Evolutionary conservation across 192 early-diverging fungal species (phyloP), one percentile per base, ranked within the genome.

Genomic region (Coemansia sp.): DNA sequence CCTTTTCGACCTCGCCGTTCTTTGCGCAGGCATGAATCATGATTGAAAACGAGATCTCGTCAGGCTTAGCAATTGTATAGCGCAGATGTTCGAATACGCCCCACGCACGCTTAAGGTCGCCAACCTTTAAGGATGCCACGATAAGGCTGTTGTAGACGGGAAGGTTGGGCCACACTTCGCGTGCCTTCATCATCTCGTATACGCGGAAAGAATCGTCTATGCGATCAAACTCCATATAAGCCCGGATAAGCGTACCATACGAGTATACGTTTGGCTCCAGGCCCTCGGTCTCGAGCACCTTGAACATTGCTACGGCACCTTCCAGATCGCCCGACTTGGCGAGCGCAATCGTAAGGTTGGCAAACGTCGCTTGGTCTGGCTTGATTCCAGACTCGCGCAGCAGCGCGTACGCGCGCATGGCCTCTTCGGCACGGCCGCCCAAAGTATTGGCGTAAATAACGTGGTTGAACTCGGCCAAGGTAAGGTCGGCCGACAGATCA

Each of bases 21-120:
- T 90, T 88, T 7, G 94, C 89, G 68, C 95, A 97, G 2, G 95
- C 93, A 66, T 92, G 88, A 40, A 99, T 93, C 95, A 99, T 97
- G 29, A 95, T 76, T 19, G 87, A 89, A 67, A 93, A 99, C 6
- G 88, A 86, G 0, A 89, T 86, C 57, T 91, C 88, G 69, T 95
- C 91, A 0, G 97, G 93, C 56, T 87, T 77, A 35, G 88, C 86
- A 27, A 91, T 87, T 54, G 93, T 89, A 19, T 85, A 78, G 54
- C 91, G 87, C 90, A 96, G 89, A 66, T 93, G 85, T 68, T 97
- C 89, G 84, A 97, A 99, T 24, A 92, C 89, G 36, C 85, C 85
- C 97, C 97, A 99, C 21, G 95, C 95, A 0, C 91, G 89, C 21
- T 87, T 70, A 24, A 90, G 79, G 59, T 97, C 86, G 21, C 84